Evolutionary conservation across 2,329 filamentous ascomycete genomes (phyloP), one percentile per base, ranked within the genome.

Genomic region (Exophiala spinifera): DNA sequence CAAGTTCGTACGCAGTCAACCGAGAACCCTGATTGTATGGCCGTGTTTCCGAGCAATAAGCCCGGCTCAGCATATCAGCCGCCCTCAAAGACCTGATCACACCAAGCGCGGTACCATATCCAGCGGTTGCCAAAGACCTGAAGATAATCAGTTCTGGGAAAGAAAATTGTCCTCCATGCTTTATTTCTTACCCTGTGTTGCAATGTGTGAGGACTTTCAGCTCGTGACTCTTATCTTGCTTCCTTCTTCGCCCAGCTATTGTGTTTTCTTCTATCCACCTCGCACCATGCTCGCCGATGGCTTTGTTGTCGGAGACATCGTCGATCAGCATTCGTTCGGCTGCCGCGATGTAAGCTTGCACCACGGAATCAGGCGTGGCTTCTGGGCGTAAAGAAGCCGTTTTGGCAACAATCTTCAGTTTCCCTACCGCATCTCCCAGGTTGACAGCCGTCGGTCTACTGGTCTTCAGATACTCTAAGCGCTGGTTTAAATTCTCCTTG

Each of bases 21-120:
- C 94, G 85, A 48, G 91, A 95, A 51, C 94, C 94, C 75, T 99
- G 94, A 76, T 99, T 99, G 74, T 99, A 99, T 0, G 94, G 94
- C 31, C 94, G 83, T 2, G 94, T 99, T 75, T 99, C 94, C 46
- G 92, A 96, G 76, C 92, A 99, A 76, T 90, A 99, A 36, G 91
- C 92, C 67, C 91, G 91, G 59, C 84, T 79, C 20, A 99, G 79
- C 5, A 82, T 77, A 4, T 79, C 77, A 52, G 78, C 78, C 11
- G 81, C 73, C 66, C 89, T 82, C 4, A 99, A 78, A 3, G 88
- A 89, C 53, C 94, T 88, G 63, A 99, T 91, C 47, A 99, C 94
- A 19, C 94, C 94, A 2, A 99, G 79, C 0, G 94, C 94, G 10
- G 94, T 99, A 48, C 94, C 94, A 68, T 97, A 95, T n/a, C 94